phyloP scores from a whole-genome alignment of 768 basidiomycete species.

The Lactarius pseudohatsudake region DNA sequence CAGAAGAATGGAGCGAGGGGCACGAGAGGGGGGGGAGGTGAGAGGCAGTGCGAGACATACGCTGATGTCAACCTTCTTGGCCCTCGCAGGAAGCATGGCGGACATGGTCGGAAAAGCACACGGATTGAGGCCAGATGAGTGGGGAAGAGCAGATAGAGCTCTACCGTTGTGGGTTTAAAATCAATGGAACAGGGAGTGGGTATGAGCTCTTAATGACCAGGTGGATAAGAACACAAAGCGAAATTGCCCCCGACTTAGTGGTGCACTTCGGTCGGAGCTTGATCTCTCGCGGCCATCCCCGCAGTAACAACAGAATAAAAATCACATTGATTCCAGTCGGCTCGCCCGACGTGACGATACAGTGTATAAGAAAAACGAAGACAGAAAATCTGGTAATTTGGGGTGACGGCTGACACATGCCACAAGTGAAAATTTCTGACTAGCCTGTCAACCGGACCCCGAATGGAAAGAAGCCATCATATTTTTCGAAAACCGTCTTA shows the following conservation, averaged over 20 bases:
- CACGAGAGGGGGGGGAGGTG: conserved; percentile 4
- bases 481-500: neutral
- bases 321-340: neutral
- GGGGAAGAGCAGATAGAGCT: conserved; percentile 31
- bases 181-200: conserved; percentile 8
- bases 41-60: conserved; percentile 48
- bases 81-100: conserved; percentile 64
- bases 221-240: conserved; percentile 13
- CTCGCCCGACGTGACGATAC: neutral
- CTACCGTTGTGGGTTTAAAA: conserved; percentile 21
- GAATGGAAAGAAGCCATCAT: neutral
- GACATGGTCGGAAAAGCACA: conserved; percentile 35
- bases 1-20: conserved; percentile 6
- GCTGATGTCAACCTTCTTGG: conserved; percentile 94
- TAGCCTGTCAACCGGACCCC: neutral
- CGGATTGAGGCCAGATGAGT: conserved; percentile 20
- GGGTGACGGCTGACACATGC: conserved; percentile 6
- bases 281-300: conserved; percentile 13
- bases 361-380: neutral
- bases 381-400: neutral
- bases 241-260: conserved; percentile 11
- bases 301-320: conserved; percentile 1
- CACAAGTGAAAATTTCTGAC: no score
- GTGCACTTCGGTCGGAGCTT: conserved; percentile 13
- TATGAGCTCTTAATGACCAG: neutral